These are phyloP conservation scores for Cladophialophora immunda DNA, from an alignment of 2,329 filamentous ascomycete species.

Conservation along the genomic window DNA sequence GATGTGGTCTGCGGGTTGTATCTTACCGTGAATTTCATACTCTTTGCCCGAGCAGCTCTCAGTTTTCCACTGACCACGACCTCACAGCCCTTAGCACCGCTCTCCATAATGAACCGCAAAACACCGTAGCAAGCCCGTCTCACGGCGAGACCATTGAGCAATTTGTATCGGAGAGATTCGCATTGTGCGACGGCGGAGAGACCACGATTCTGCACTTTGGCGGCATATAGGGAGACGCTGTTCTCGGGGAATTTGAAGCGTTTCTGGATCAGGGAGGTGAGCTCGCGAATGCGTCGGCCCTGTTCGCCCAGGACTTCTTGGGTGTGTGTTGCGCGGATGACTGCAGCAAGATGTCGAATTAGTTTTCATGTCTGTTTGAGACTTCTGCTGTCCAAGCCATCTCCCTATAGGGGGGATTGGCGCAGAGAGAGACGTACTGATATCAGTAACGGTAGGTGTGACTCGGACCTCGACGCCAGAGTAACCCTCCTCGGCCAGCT, in stretches of 20 bases:
- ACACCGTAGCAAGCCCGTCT: slow-evolving; percentile 99
- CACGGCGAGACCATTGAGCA: slow-evolving; percentile 98
- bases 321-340: slow-evolving; percentile 99
- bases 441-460: slow-evolving; percentile 99
- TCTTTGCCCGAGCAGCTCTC: slow-evolving; percentile 98
- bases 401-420: slow-evolving; percentile 1
- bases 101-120: slow-evolving; percentile 99
- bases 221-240: slow-evolving; percentile 99
- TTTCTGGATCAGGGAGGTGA: slow-evolving; percentile 99
- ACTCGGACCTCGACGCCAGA: slow-evolving; percentile 99
- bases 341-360: slow-evolving; percentile 44
- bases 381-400: neutral
- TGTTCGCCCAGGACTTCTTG: slow-evolving; percentile 99
- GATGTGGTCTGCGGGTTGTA: slow-evolving; percentile 1
- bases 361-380: slow-evolving; percentile 10
- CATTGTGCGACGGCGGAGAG: slow-evolving; percentile 99
- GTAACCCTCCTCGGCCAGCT: slow-evolving; percentile 99
- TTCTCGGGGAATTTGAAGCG: slow-evolving; percentile 99
- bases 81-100: slow-evolving; percentile 99
- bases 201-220: slow-evolving; percentile 99
- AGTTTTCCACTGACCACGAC: slow-evolving; percentile 99
- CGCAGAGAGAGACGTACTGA: slow-evolving; percentile 66
- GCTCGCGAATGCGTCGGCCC: slow-evolving; percentile 99
- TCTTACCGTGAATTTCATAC: slow-evolving; percentile 99
- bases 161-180: slow-evolving; percentile 99